Evolutionary conservation across 163 green algal species (phyloP).

Genomic region (Chloroidium sp.): DNA sequence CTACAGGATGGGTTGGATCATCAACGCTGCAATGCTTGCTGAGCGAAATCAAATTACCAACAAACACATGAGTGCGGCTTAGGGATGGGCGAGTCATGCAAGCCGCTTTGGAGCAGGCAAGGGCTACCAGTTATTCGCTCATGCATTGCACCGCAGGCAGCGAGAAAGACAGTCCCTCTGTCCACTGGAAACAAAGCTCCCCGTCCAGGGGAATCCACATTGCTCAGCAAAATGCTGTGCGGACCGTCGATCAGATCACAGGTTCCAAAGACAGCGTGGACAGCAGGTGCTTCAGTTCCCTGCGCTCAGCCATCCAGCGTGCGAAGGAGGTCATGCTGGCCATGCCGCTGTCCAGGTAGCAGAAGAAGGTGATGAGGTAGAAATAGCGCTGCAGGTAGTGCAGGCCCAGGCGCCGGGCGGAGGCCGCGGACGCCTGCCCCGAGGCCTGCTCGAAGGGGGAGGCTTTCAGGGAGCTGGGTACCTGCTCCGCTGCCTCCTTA

Average conservation of each 20-base stretch:
- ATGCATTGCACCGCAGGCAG: too few relatives aligned
- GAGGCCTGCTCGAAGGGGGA: conserved; percentile 3
- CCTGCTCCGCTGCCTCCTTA: conserved; percentile 36
- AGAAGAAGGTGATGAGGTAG: conserved; percentile 60
- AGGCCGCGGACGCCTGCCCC: conserved; percentile 22
- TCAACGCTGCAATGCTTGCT: too few relatives aligned
- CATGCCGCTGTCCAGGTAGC: conserved; percentile 22
- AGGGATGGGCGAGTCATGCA: too few relatives aligned
- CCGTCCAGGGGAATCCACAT: too few relatives aligned
- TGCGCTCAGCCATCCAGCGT: conserved; percentile 44
- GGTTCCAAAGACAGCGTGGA: conserved; percentile 35
- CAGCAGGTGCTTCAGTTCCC: conserved; percentile 53
- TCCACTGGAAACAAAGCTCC: too few relatives aligned
- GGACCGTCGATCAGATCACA: background rate
- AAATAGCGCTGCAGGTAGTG: conserved; percentile 90
- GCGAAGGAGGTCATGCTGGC: conserved; percentile 26
- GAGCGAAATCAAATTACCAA: too few relatives aligned
- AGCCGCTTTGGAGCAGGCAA: too few relatives aligned
- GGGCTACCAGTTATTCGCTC: too few relatives aligned
- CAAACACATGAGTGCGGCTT: too few relatives aligned
- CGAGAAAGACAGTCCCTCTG: too few relatives aligned
- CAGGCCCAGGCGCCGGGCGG: conserved; percentile 67
- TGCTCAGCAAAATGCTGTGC: too few relatives aligned
- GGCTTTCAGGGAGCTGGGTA: background rate
- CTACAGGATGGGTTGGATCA: too few relatives aligned